Evolutionary conservation across 2,329 filamentous ascomycete genomes (phyloP).

Genomic region (Phialocephala subalpina): DNA sequence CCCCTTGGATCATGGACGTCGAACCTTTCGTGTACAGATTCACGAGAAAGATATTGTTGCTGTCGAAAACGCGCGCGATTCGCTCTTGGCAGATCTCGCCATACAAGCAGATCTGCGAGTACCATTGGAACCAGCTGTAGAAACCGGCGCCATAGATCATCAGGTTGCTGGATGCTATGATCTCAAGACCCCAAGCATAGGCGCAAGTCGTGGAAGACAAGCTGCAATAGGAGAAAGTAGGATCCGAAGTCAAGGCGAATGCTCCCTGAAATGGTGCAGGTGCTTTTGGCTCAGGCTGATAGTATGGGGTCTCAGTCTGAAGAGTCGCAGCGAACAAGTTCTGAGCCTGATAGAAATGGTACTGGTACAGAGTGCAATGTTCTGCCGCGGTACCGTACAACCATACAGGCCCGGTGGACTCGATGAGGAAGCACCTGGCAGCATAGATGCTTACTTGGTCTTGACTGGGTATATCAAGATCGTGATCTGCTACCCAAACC

Average conservation of each 20-base stretch:
- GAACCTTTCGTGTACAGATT: no score
- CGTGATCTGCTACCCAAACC: conserved; percentile 32
- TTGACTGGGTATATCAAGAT: conserved; percentile 21
- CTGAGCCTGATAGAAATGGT: conserved; percentile 66
- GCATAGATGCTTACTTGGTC: conserved; percentile 9
- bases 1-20: no score
- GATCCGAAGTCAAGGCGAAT: no score
- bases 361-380: conserved; percentile 74
- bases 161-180: conserved; percentile 57
- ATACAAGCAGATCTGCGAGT: no score
- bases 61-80: no score
- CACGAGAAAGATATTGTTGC: no score
- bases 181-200: conserved; percentile 71
- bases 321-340: conserved; percentile 70
- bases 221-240: conserved; percentile 56
- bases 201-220: conserved; percentile 42
- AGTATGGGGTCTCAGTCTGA: conserved; percentile 77
- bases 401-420: conserved; percentile 60
- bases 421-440: conserved; percentile 48
- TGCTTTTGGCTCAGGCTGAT: conserved; percentile 64
- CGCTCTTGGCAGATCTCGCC: no score
- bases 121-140: conserved; percentile 67
- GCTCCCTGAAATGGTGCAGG: no score
- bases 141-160: conserved; percentile 58
- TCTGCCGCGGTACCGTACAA: conserved; percentile 71